Percentiles rank a stretch among this genome's conserved stretches.
Conservation (phyloP, 1,284 basidiomycete genomes). For the Ganoderma leucocontextum region DNA sequence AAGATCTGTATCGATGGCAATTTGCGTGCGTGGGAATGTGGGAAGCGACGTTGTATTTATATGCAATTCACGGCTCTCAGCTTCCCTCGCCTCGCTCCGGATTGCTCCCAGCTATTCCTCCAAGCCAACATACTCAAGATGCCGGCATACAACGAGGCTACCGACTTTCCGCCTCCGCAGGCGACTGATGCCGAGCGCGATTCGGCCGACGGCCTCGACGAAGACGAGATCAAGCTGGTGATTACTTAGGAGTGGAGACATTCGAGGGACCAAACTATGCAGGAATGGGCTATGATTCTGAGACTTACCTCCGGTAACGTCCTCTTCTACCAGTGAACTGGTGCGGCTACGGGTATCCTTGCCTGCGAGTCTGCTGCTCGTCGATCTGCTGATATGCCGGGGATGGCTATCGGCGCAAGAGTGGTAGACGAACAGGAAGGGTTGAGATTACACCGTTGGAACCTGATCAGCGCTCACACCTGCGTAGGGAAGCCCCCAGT, state of each 20-base stretch:
- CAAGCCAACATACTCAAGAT: slow-evolving; percentile 22
- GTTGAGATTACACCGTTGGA: slow-evolving; percentile 95
- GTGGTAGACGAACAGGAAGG: slow-evolving; percentile 48
- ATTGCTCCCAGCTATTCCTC: background rate
- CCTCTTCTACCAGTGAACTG: slow-evolving; percentile 68
- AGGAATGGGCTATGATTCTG: slow-evolving; percentile 41
- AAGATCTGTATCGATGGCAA: slow-evolving; percentile 28
- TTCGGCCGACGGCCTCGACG: slow-evolving; percentile 46
- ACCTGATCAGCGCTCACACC: slow-evolving; percentile 95
- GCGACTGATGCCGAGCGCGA: slow-evolving; percentile 37
- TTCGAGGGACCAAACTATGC: slow-evolving; percentile 41
- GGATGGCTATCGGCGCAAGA: slow-evolving; percentile 38
- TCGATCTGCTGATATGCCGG: slow-evolving; percentile 38
- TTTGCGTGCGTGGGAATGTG: slow-evolving; percentile 26
- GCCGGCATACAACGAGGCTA: slow-evolving; percentile 30
- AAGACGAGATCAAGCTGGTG: slow-evolving; percentile 73
- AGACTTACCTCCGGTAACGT: slow-evolving; percentile 74
- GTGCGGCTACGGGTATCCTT: slow-evolving; percentile 90
- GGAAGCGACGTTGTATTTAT: slow-evolving; percentile 42
- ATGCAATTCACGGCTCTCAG: slow-evolving; percentile 24
- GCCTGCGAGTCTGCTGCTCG: slow-evolving; percentile 40
- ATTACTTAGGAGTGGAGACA: slow-evolving; percentile 37
- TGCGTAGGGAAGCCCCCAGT: slow-evolving; percentile 93
- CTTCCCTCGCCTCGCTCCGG: slow-evolving; percentile 17
- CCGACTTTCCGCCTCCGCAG: slow-evolving; percentile 26